These are phyloP conservation scores for Thinopyrum elongatum DNA, from an alignment of 176 grass and related monocot species.

Conservation along the genomic window DNA sequence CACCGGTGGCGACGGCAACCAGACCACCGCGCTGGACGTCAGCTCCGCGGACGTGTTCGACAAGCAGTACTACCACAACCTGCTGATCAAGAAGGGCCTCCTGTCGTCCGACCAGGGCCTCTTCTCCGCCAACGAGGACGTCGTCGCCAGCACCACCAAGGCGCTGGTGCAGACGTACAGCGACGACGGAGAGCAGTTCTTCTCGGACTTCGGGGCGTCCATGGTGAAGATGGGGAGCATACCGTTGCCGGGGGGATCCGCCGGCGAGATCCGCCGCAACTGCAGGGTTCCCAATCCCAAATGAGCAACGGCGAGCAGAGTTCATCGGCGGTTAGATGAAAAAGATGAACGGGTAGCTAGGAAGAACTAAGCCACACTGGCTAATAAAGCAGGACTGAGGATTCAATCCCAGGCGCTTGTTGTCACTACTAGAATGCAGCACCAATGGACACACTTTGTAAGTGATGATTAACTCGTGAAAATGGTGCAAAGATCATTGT, in stretches of 20 bases:
- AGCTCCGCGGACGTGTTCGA: conserved; percentile 64
- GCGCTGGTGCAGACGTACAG: conserved; percentile 61
- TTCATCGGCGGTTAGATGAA: not conserved
- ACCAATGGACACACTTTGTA: too few species aligned
- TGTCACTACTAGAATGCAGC: too few species aligned
- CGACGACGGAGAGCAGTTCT: conserved; percentile 26
- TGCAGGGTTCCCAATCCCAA: conserved; percentile 60
- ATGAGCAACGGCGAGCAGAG: conserved; percentile 20
- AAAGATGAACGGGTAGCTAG: not conserved
- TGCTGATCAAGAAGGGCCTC: conserved; percentile 53
- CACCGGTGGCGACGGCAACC: conserved; percentile 56
- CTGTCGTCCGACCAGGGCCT: conserved; percentile 93
- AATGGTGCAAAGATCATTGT: too few species aligned
- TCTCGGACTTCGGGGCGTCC: conserved; percentile 57
- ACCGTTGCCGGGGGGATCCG: conserved; percentile 42
- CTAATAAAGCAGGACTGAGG: not conserved
- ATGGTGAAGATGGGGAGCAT: conserved; percentile 92
- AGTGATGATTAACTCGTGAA: too few species aligned
- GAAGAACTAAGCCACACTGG: not conserved
- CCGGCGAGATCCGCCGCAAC: conserved; percentile 57
- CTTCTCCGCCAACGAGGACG: conserved; percentile 63
- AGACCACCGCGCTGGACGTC: conserved; percentile 55
- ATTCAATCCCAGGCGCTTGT: not conserved
- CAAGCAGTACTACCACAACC: conserved; percentile 75
- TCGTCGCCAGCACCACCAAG: conserved; percentile 47